phyloP scores from a whole-genome alignment of 352 stramenopile species.

The Globisporangium solare region DNA sequence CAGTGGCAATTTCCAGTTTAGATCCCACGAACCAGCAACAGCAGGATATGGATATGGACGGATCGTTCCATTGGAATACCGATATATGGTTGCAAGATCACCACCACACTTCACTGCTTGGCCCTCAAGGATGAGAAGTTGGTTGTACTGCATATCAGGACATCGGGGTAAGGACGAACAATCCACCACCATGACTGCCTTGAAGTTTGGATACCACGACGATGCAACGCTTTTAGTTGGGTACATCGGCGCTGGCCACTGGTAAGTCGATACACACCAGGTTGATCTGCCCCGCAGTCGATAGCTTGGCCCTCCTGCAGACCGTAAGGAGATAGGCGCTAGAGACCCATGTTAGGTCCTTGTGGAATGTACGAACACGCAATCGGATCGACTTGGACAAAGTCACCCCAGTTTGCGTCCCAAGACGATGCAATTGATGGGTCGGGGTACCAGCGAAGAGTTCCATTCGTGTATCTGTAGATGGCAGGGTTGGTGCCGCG shows the following conservation, averaged over 20 bases:
- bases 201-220: too few relatives aligned
- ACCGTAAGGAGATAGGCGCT: too few relatives aligned
- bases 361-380: too few relatives aligned
- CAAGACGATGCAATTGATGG: constrained; percentile 22
- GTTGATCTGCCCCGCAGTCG: too few relatives aligned
- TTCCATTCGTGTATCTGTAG: constrained; percentile 16
- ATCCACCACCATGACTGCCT: too few relatives aligned
- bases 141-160: constrained; percentile 20
- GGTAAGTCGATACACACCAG: too few relatives aligned
- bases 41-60: constrained; percentile 15
- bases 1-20: neutral
- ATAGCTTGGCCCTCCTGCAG: too few relatives aligned
- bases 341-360: too few relatives aligned
- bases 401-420: constrained; percentile 14
- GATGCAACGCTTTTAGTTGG: too few relatives aligned
- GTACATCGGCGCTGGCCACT: too few relatives aligned
- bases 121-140: constrained; percentile 2
- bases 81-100: neutral
- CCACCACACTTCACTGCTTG: constrained; percentile 8
- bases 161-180: constrained; percentile 15
- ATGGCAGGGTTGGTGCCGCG: constrained; percentile 7
- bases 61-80: constrained; percentile 11
- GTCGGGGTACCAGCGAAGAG: constrained; percentile 23
- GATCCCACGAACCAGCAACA: constrained; percentile 23
- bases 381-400: constrained; percentile 19